Base-by-base conservation (phyloP, 768 basidiomycete genomes). In the Lactarius hengduanensis region DNA sequence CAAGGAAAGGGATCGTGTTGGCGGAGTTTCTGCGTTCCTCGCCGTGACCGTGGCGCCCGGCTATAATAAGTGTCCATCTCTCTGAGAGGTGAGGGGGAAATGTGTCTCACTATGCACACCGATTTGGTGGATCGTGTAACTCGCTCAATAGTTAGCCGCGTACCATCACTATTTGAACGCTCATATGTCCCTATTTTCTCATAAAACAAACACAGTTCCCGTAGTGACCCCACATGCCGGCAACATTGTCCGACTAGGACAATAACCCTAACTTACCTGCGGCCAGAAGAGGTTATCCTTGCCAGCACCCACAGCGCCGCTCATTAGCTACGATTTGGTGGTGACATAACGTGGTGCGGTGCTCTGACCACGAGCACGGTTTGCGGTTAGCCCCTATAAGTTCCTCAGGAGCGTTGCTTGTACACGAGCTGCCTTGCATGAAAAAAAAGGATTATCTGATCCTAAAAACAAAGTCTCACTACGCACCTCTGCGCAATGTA, bases 1-100 rank as follows among this genome's bases (percentile, higher is more conserved):
- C 57, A 58, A 30, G 32, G 43, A 66, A 66, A 66, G 13, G 30
- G 47, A 62, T 58, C 61, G 50, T 56, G 8, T 55, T 28, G 30
- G 54, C 32, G 55, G 55, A 56, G 47, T 54, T 53, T 32, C 38
- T 59, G 32, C 63, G 50, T 34, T 45, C 32, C 57, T n/a, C 63
- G n/a, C 57, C 34, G 36, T 26, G 36, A 34, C 56, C n/a, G 26
- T 26, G n/a, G 50, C 36, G 36, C 11, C 36, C 11, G 11, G 36
- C 36, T 38, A 38, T 38, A 38, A 10, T 36, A 36, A 36, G 36
- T 36, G 36, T 13, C 36, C 36, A 36, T 36, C 36, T 36, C 36
- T 38, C 11, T 13, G 36, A 38, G 36, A 36, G 36, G 11, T 38
- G 36, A 38, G 36, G 36, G 10, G 22, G 50, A 30, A 62, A 62